Base-by-base conservation (phyloP, 441 rosid species). In the Jatropha podagrica region DNA sequence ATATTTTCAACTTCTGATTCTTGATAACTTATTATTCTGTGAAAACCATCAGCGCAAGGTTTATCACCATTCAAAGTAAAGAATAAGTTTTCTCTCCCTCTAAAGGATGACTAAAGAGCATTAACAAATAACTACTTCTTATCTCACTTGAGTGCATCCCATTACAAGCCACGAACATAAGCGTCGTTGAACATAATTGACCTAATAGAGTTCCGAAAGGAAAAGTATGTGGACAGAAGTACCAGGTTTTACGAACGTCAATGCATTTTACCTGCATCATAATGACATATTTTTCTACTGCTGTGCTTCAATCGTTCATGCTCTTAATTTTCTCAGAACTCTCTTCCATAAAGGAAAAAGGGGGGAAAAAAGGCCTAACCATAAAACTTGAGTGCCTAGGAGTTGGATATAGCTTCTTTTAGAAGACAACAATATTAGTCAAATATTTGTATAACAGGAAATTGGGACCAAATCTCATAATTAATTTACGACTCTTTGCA, bases 21-120 rank as follows among this genome's bases (percentile, higher is more conserved):
- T 75, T 4, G 46, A 32, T 37, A 38, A 26, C 17, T 60, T 68
- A 27, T 37, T 18, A 27, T 26, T 49, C 23, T 17, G n/a, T 14
- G 66, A 48, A 67, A 51, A 67, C 37, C 56, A 67, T 23, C 2
- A 48, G 20, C 32, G 48, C 20, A 42, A 68, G 42, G 44, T 54
- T 68, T 68, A 49, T 68, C 56, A 40, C 59, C 58, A 48, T 68
- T 27, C 42, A 48, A 37, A 48, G 26, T 14, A 20, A 65, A 56
- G 3, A 65, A 46, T 20, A 23, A 44, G 17, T 41, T 65, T 26
- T 42, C 51, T 20, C 3, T 8, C 62, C 52, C 54, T 42, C 13
- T 42, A 40, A 42, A 64, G 2, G 32, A 32, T 32, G 32, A 32
- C 32, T 32, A 32, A 32, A 32, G 15, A 20, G 27, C 4, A 0